Percentiles rank a stretch among this genome's conserved stretches.
Conservation (phyloP, 805 yeast genomes). For the Candida sanyiensis region DNA sequence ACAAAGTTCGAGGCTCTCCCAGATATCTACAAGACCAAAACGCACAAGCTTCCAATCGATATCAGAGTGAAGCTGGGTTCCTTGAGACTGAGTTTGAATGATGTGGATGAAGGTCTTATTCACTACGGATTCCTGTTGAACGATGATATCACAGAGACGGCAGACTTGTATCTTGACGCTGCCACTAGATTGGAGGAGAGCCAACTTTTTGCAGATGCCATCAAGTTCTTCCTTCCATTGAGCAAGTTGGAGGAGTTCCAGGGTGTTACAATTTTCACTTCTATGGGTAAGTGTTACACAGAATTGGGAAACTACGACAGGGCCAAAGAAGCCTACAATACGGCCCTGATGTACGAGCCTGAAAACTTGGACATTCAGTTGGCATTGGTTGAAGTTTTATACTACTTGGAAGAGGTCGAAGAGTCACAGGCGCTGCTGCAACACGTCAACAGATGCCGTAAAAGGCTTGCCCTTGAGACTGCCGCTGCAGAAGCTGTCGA, state of each 20-base stretch:
- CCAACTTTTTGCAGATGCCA: conserved; percentile 71
- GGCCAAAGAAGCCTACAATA: conserved; percentile 55
- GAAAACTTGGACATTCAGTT: conserved; percentile 67
- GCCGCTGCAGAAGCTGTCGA: conserved; percentile 25
- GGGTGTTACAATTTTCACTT: conserved; percentile 39
- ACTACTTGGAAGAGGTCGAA: conserved; percentile 54
- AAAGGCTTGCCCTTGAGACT: conserved; percentile 9
- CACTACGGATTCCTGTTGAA: conserved; percentile 61
- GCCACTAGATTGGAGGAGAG: conserved; percentile 67
- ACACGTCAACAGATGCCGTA: conserved; percentile 45
- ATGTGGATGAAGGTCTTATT: conserved; percentile 60
- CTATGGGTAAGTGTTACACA: conserved; percentile 72
- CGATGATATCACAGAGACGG: conserved; percentile 52
- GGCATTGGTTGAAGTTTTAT: conserved; percentile 76
- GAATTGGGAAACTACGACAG: conserved; percentile 64
- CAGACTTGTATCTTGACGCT: conserved; percentile 72
- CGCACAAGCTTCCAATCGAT: conserved; percentile 69
- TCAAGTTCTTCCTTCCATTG: conserved; percentile 56
- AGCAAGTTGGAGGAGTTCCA: conserved; percentile 47
- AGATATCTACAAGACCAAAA: conserved; percentile 31
- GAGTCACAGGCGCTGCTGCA: conserved; percentile 48
- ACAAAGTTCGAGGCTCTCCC: conserved; percentile 38
- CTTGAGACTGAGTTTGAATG: conserved; percentile 59
- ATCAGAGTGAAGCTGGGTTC: conserved; percentile 77
- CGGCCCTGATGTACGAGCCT: conserved; percentile 51